Evolutionary conservation across 2,329 filamentous ascomycete species (phyloP).

Genomic region (Fusarium austroafricanum): DNA sequence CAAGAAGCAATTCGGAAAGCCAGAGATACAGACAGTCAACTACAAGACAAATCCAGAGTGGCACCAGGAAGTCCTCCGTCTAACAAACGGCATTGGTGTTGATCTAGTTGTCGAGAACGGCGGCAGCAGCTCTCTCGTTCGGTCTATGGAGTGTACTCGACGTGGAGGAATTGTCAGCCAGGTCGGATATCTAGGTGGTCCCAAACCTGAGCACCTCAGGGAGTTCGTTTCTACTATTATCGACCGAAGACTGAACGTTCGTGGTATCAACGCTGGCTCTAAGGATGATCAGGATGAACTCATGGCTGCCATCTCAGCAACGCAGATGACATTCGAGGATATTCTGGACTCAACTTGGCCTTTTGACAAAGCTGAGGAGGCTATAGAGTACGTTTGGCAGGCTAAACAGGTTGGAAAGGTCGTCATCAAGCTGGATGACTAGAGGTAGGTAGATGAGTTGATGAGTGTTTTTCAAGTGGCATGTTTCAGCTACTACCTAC

Average conservation of each 20-base stretch:
- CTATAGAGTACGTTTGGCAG: conserved; percentile 55
- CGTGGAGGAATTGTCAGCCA: conserved; percentile 57
- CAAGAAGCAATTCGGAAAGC: conserved; percentile 54
- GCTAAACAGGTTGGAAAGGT: conserved; percentile 59
- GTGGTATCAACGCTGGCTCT: conserved; percentile 56
- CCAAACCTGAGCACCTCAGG: conserved; percentile 45
- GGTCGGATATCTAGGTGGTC: conserved; percentile 55
- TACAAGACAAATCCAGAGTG: conserved; percentile 60
- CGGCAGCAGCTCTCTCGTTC: conserved; percentile 52
- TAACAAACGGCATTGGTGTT: conserved; percentile 58
- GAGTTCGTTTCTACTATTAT: conserved; percentile 53
- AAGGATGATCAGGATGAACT: conserved; percentile 56
- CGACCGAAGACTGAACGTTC: conserved; percentile 51
- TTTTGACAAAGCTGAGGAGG: conserved; percentile 56
- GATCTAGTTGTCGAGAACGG: conserved; percentile 62
- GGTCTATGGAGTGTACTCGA: conserved; percentile 54
- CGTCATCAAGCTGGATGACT: conserved; percentile 41
- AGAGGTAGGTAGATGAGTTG: not conserved
- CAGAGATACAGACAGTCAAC: conserved; percentile 60
- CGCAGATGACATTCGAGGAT: conserved; percentile 51
- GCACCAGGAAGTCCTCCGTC: conserved; percentile 56
- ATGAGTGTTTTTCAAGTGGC: not conserved
- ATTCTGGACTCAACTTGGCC: conserved; percentile 53
- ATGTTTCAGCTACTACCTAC: not conserved
- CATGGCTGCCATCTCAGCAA: conserved; percentile 50